Evolutionary conservation across 148 eudicot genomes (phyloP), one percentile per base, ranked within the genome.

Genomic region (Drosera capensis): DNA sequence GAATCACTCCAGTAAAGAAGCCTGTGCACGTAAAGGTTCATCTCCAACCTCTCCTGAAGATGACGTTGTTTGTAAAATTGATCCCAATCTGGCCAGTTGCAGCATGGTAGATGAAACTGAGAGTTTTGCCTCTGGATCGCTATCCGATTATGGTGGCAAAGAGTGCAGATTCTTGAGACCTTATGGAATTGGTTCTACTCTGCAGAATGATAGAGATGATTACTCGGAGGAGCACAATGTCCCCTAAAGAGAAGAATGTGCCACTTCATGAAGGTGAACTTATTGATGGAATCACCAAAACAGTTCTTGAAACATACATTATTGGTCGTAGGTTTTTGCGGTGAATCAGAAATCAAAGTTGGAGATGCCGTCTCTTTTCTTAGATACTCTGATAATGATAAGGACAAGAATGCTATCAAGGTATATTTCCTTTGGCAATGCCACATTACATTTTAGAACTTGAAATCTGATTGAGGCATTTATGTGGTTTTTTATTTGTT

Each of bases 391-490:
- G 49, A 36, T 44, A 87, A 87, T 49, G 48, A 58, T 13, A 87
- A 79, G 57, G 96, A 87, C 67, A 69, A 63, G 43, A 82, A 87
- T 72, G 96, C 96, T 43, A 62, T 87, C 49, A 82, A 82, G 90
- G 96, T 87, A 51, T 34, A 22, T 50, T 48, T 18, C 14, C 43
- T 46, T 29, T n/a, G n/a, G n/a, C n/a, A n/a, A n/a, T n/a, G n/a
- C n/a, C n/a, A n/a, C n/a, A n/a, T n/a, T n/a, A n/a, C n/a, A n/a
- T n/a, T n/a, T n/a, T n/a, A n/a, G n/a, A n/a, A n/a, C n/a, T n/a
- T n/a, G n/a, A n/a, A n/a, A n/a, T n/a, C n/a, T n/a, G n/a, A n/a
- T 42, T 45, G 51, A 53, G 53, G 25, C 19, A 41, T 16, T 55
- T 39, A 15, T 14, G 35, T 51, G 46, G 45, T 48, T 51, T 25